Percentiles rank a stretch among this genome's conserved stretches.
phyloP scores from a whole-genome alignment of 2,329 filamentous ascomycete genomes.

The Tolypocladium tundrense region DNA sequence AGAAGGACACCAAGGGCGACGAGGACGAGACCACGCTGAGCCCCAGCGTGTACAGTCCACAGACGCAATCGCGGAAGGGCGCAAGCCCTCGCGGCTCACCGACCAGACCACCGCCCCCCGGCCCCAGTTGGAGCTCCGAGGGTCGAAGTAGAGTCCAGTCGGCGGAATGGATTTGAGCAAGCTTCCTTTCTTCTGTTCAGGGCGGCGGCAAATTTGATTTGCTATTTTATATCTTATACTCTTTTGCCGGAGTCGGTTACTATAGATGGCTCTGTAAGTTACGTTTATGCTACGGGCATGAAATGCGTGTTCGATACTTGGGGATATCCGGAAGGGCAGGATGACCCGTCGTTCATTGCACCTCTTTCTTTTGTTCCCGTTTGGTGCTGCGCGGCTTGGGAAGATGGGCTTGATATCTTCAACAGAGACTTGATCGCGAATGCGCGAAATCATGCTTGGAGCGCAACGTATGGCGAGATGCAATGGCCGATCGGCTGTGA shows the following conservation, averaged over 20 bases:
- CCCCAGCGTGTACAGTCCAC: constrained; percentile 41
- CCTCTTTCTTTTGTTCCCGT: no score
- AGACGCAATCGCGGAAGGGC: constrained; percentile 2
- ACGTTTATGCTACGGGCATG: not conserved
- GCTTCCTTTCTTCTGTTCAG: not conserved
- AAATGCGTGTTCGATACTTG: not conserved
- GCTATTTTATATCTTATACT: not conserved
- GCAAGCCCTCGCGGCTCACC: not conserved
- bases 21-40: constrained; percentile 31
- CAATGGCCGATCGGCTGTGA: not conserved
- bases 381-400: not conserved
- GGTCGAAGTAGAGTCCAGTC: constrained; percentile 2
- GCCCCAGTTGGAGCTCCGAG: not conserved
- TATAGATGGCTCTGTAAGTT: not conserved
- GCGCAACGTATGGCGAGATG: not conserved
- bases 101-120: not conserved
- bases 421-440: not conserved
- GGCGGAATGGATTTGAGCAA: constrained; percentile 8
- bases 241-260: not conserved
- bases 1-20: not conserved
- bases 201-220: not conserved
- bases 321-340: not conserved
- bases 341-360: not conserved
- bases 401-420: not conserved
- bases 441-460: not conserved